Base-by-base conservation (phyloP, 106 monocot genomes). In the Ottelia alismoides region DNA sequence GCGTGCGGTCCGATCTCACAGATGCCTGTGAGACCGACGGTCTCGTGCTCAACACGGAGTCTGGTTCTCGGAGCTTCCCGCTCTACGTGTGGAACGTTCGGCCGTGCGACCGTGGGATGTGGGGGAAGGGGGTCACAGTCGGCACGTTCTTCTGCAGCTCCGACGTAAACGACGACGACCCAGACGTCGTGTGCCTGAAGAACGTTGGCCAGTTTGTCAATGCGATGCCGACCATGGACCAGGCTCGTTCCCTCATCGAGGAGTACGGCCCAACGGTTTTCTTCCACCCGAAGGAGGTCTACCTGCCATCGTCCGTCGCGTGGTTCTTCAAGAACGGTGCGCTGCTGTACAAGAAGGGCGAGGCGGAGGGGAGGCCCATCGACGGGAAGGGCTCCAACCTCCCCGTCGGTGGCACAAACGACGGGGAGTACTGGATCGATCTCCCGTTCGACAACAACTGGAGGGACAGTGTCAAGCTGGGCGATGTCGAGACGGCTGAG, bases 281-380 rank as follows among this genome's bases (percentile, higher is more conserved):
- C 77, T 99, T 99, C 65, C 98, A 99, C 62, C 82, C 98, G 10
- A 58, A 90, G 57, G 98, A 99, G 52, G 35, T n/a, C 1, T 99
- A 89, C 64, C 69, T 99, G 49, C 90, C 98, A 20, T 99, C 90
- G 3, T 99, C 98, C 4, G 86, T 99, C 25, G 51, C 79, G 5
- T 99, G 98, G 98, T 90, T 99, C 65, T 99, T 99, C 35, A 68
- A 74, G 48, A 99, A 86, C 54, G 98, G 98, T 28, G 85, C 90
- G 47, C 35, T 69, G 56, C 69, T 99, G 44, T 76, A 75, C 19
- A 79, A 65, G 53, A 74, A 45, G 63, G 85, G 74, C 3, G 43
- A 64, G 0, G 52, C 62, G 16, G 45, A 50, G 7, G 83, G 83
- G n/a, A 74, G 77, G 57, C 43, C 27, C 25, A 86, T 99, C 49